phyloP scores from a whole-genome alignment of 2,329 filamentous ascomycete genomes.

The Neofusicoccum laricinum region DNA sequence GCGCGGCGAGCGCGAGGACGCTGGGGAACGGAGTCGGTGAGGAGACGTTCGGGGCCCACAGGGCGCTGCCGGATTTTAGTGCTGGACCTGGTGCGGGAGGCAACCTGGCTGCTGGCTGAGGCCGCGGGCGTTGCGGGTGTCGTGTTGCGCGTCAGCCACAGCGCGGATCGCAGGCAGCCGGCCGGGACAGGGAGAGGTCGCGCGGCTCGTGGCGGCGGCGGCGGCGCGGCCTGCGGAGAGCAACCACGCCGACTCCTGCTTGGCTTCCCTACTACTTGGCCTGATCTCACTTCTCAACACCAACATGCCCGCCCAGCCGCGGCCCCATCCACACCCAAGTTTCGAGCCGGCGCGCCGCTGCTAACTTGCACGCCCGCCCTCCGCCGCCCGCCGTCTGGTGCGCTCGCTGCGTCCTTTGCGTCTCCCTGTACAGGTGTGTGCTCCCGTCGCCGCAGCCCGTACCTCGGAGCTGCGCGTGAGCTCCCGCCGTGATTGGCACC shows the following conservation, averaged over 20 bases:
- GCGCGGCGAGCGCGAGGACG: background rate
- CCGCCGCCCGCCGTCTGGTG: slow-evolving; percentile 11
- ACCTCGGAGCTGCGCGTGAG: background rate
- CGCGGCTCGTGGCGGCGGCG: background rate
- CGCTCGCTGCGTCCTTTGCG: slow-evolving; percentile 18
- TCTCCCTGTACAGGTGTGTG: slow-evolving; percentile 36
- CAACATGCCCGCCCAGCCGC: slow-evolving; percentile 5
- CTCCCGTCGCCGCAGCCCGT: background rate
- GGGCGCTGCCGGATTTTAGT: background rate
- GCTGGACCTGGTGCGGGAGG: background rate
- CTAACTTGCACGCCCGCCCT: slow-evolving; percentile 17
- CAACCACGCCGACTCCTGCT: background rate
- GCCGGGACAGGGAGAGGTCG: background rate
- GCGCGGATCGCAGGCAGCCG: background rate
- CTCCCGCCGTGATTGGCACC: background rate
- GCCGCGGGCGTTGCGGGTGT: background rate
- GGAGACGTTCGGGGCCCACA: background rate
- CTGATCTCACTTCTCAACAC: slow-evolving; percentile 9
- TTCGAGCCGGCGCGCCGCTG: background rate
- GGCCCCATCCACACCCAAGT: background rate
- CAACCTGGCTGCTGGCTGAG: background rate
- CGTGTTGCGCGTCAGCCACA: background rate
- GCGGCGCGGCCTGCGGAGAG: background rate
- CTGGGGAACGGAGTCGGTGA: background rate
- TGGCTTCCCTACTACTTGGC: background rate